phyloP scores from a whole-genome alignment of 495 filamentous ascomycete genomes.

The Bombardia bombarda region DNA sequence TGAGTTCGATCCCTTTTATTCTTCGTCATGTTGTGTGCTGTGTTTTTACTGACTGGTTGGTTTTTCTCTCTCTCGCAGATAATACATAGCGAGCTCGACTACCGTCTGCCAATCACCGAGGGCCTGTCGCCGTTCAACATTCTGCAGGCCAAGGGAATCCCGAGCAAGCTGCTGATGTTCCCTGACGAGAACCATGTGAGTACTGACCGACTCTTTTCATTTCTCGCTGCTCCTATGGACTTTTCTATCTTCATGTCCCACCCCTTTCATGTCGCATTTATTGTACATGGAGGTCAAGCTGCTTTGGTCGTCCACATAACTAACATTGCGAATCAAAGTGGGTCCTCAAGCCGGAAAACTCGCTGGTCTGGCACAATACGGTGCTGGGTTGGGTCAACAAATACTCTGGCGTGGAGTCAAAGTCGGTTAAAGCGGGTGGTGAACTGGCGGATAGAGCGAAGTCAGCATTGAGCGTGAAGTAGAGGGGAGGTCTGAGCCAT shows the following conservation, averaged over 20 bases:
- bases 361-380: constrained; percentile 81
- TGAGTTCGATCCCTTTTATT: constrained; percentile 6
- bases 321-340: constrained; percentile 45
- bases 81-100: constrained; percentile 90
- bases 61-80: constrained; percentile 38
- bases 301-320: too few relatives aligned
- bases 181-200: constrained; percentile 67
- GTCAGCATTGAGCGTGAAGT: too few relatives aligned
- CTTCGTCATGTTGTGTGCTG: not conserved
- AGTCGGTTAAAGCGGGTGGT: constrained; percentile 6
- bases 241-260: not conserved
- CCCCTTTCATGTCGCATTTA: not conserved
- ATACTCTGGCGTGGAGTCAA: constrained; percentile 50
- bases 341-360: constrained; percentile 90
- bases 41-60: constrained; percentile 1
- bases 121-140: constrained; percentile 85
- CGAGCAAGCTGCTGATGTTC: constrained; percentile 72
- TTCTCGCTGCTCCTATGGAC: not conserved
- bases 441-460: not conserved
- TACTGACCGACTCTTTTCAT: too few relatives aligned
- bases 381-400: constrained; percentile 88
- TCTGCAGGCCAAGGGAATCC: constrained; percentile 63
- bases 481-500: too few relatives aligned
- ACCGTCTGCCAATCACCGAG: constrained; percentile 74
- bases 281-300: too few relatives aligned